phyloP scores from a whole-genome alignment of 2,329 filamentous ascomycete species.

The Falciphora oryzae region DNA sequence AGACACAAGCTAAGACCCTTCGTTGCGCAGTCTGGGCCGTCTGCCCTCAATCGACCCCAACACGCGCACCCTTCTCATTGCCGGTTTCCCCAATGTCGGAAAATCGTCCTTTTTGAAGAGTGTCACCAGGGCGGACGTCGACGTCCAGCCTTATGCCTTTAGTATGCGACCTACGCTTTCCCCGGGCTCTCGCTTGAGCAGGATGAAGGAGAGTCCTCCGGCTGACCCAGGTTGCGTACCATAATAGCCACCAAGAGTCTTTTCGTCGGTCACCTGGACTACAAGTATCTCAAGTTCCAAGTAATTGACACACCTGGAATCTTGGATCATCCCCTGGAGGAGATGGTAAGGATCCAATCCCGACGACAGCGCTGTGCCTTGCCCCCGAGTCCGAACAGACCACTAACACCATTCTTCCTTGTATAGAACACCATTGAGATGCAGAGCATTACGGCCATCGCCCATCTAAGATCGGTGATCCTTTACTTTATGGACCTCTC shows the following conservation, averaged over 20 bases:
- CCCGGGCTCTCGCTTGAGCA: not conserved
- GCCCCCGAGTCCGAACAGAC: not conserved
- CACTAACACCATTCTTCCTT: not conserved
- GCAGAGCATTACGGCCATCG: constrained; percentile 97
- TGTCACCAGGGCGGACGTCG: constrained; percentile 90
- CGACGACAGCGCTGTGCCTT: not conserved
- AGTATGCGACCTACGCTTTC: constrained; percentile 12
- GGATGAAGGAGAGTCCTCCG: not conserved
- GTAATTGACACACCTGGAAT: constrained; percentile 96
- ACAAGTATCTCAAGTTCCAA: constrained; percentile 85
- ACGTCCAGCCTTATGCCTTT: constrained; percentile 96
- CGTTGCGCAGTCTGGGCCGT: constrained; percentile 61
- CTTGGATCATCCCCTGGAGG: constrained; percentile 91
- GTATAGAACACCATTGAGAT: constrained; percentile 89
- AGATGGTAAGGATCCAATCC: constrained; percentile 55
- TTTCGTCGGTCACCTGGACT: constrained; percentile 97
- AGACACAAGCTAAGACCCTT: not conserved
- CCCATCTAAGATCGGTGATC: constrained; percentile 89
- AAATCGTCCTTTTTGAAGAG: constrained; percentile 94
- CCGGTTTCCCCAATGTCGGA: constrained; percentile 95
- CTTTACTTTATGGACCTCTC: constrained; percentile 98
- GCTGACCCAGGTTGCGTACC: constrained; percentile 33
- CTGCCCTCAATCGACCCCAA: constrained; percentile 98
- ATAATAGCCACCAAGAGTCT: constrained; percentile 72
- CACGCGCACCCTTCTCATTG: constrained; percentile 90